A percentile compares a stretch with the other conserved stretches of the same genome.
Conservation (phyloP, 306 rosid species). For the Dicorynia guianensis region DNA sequence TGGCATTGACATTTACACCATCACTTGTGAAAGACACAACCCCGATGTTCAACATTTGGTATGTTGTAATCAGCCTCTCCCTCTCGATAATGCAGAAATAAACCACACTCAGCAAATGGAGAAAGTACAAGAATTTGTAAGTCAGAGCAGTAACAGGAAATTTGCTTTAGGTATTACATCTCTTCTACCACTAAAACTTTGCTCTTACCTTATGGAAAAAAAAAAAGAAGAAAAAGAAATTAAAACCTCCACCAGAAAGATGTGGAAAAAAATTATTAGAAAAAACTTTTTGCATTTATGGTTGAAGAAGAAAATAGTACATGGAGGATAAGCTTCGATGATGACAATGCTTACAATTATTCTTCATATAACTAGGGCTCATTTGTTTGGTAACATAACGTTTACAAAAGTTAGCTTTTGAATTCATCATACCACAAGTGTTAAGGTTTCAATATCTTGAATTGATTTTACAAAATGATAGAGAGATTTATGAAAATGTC, state of each 20-base stretch:
- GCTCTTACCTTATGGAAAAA: not conserved
- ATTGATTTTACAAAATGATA: too few relatives aligned
- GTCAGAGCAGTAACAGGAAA: not conserved
- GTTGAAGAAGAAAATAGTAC: too few relatives aligned
- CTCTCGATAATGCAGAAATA: too few relatives aligned
- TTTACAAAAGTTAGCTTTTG: not conserved
- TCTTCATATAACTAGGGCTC: not conserved
- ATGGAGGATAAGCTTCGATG: too few relatives aligned
- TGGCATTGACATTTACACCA: not conserved
- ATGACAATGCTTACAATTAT: not conserved
- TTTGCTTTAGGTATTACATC: constrained; percentile 1
- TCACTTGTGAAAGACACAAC: not conserved
- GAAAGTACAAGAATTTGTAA: not conserved
- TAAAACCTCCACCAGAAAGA: not conserved
- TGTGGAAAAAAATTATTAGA: not conserved
- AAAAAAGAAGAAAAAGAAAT: not conserved
- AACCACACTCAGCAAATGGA: not conserved
- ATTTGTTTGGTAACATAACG: not conserved
- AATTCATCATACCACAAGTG: too few relatives aligned
- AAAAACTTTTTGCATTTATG: not conserved
- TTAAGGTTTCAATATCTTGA: too few relatives aligned
- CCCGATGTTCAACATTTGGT: not conserved
- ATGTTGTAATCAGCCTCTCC: not conserved
- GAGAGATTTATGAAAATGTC: too few relatives aligned
- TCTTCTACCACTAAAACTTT: not conserved